Evolutionary conservation across 495 filamentous ascomycete species (phyloP), one percentile per base, ranked within the genome.

Genomic region (Daldinia childiae): DNA sequence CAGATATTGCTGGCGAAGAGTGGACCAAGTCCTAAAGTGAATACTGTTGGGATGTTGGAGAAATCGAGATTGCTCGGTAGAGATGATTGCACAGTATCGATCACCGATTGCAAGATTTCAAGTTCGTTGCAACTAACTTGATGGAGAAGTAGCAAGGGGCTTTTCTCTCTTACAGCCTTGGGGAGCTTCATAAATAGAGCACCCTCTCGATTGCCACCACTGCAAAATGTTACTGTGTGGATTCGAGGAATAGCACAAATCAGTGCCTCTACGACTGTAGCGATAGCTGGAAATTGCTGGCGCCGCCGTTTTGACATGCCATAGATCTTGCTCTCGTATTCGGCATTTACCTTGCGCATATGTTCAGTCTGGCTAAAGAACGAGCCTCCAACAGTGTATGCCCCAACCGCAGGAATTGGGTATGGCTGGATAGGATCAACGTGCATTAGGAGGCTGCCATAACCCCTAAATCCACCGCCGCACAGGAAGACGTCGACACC

Each of bases 391-490:
- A 90, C 91, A 1, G 83, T 86, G 74, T 95, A 97, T 3, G 94
- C 90, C 39, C 95, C 94, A 79, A 97, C 90, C 52, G 91, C 87
- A 0, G 93, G 91, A 15, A 97, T 91, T 0, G 94, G 94, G 70
- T 98, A 98, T 0, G 90, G 90, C 55, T 87, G 81, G 29, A 90
- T 85, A 1, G 82, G 77, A 55, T 92, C 89, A 55, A 86, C 84
- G 74, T 89, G 83, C 86, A 96, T 91, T 15, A 97, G 81, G 30
- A 97, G 85, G 78, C 92, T 95, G 9, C 94, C 94, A 82, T 95
- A 97, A 29, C 94, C 94, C 15, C 94, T 85, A 77, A 97, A 97
- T 0, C 94, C 94, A 12, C 94, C 94, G 8, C 94, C 94, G 58
- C 92, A 96, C 52, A 98, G 87, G 76, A 95, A 95, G 1, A 98